Evolutionary conservation across 495 filamentous ascomycete species (phyloP).

Genomic region (Tuber aestivum): DNA sequence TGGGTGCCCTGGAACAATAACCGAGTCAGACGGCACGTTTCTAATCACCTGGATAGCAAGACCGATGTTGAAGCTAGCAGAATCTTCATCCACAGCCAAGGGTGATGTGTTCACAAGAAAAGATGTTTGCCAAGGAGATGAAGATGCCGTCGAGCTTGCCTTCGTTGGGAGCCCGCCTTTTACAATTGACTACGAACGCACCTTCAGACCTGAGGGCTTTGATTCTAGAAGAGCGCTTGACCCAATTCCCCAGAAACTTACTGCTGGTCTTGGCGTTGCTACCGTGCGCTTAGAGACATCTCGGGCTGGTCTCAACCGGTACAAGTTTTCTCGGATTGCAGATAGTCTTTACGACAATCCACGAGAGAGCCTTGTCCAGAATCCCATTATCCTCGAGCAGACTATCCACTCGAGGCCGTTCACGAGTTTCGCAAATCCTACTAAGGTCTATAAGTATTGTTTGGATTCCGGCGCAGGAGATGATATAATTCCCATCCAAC

Average conservation of each 20-base stretch:
- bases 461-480: constrained; percentile 71
- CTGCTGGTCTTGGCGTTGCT: constrained; percentile 62
- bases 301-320: constrained; percentile 73
- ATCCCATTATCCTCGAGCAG: constrained; percentile 66
- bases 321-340: constrained; percentile 71
- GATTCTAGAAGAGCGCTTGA: constrained; percentile 27
- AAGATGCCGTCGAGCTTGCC: constrained; percentile 74
- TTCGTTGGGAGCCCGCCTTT: constrained; percentile 76
- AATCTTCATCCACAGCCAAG: constrained; percentile 54
- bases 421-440: constrained; percentile 73
- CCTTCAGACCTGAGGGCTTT: constrained; percentile 30
- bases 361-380: constrained; percentile 50
- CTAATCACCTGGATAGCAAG: constrained; percentile 76
- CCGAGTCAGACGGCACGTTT: constrained; percentile 64
- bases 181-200: constrained; percentile 64
- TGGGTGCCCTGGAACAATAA: constrained; percentile 72
- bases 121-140: constrained; percentile 90
- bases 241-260: constrained; percentile 45
- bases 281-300: constrained; percentile 77
- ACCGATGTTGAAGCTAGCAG: constrained; percentile 62
- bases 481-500: constrained; percentile 75
- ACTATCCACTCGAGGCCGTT: constrained; percentile 73
- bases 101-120: constrained; percentile 58
- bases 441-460: constrained; percentile 94
- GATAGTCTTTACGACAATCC: constrained; percentile 80